These are phyloP conservation scores for Geranomyces variabilis DNA, from an alignment of 192 early-diverging fungal genomes.

Conservation along the genomic window DNA sequence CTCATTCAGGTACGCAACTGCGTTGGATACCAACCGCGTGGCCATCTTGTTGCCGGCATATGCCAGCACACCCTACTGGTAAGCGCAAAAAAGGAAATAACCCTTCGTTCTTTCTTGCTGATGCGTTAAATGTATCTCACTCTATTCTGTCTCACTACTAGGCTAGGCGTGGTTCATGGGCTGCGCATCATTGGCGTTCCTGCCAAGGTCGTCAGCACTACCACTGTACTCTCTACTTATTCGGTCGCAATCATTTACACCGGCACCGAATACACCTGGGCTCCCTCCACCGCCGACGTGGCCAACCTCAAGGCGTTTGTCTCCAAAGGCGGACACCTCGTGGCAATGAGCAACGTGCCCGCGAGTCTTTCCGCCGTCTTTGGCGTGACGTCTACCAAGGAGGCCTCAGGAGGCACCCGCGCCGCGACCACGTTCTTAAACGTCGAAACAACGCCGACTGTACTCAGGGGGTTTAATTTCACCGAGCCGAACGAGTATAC, in stretches of 20 bases:
- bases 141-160: neutral
- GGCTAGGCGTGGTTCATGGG: conserved; percentile 9
- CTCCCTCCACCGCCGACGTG: conserved; percentile 1
- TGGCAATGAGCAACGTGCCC: conserved; percentile 11
- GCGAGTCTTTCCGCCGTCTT: neutral
- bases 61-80: neutral
- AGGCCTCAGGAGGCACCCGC: neutral
- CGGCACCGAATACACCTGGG: neutral
- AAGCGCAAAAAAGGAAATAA: neutral
- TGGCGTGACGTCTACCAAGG: neutral
- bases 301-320: neutral
- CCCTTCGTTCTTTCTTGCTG: neutral
- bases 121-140: no score
- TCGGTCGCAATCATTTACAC: neutral
- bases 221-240: neutral
- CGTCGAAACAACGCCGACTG: neutral
- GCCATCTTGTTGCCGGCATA: neutral
- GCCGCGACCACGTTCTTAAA: neutral
- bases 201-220: neutral
- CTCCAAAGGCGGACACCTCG: neutral
- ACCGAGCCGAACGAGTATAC: conserved; percentile 2
- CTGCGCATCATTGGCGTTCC: conserved; percentile 5
- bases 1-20: neutral
- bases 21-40: neutral
- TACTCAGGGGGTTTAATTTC: conserved; percentile 3